phyloP scores from a whole-genome alignment of 2,329 filamentous ascomycete species.

The Botrytis squamosa region DNA sequence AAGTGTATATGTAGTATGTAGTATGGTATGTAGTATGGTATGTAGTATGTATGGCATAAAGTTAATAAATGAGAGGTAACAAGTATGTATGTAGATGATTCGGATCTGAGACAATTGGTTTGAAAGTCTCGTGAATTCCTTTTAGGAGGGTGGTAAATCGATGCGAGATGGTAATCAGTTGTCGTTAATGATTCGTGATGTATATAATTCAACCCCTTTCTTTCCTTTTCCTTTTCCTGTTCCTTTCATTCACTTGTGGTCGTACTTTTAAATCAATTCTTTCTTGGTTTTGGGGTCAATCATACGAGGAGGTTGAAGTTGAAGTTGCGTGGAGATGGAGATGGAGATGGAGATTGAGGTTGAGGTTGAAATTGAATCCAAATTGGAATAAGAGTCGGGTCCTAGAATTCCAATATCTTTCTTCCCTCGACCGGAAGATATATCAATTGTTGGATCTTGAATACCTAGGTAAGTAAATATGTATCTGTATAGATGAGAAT shows the following conservation, averaged over 20 bases:
- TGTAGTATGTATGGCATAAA: neutral
- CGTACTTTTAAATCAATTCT: neutral
- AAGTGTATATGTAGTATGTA: neutral
- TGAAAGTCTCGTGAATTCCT: neutral
- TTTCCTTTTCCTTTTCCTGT: too few relatives aligned
- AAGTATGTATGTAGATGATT: neutral
- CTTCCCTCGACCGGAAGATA: too few relatives aligned
- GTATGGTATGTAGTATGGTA: too few relatives aligned
- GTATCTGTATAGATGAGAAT: neutral
- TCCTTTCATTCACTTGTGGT: neutral
- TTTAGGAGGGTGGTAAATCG: neutral
- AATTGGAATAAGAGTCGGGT: neutral
- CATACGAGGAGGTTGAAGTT: neutral
- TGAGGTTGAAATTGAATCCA: neutral
- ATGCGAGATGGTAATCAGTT: neutral
- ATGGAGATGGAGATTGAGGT: too few relatives aligned
- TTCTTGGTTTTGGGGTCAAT: neutral
- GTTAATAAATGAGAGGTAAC: too few relatives aligned
- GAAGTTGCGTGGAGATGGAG: too few relatives aligned
- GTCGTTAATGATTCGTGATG: neutral
- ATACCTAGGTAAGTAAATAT: neutral
- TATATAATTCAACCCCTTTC: neutral
- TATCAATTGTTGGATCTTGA: too few relatives aligned
- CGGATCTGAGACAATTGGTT: neutral
- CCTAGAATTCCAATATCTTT: neutral